Base-by-base conservation (phyloP, 2,329 filamentous ascomycete genomes). In the Fusarium avenaceum region DNA sequence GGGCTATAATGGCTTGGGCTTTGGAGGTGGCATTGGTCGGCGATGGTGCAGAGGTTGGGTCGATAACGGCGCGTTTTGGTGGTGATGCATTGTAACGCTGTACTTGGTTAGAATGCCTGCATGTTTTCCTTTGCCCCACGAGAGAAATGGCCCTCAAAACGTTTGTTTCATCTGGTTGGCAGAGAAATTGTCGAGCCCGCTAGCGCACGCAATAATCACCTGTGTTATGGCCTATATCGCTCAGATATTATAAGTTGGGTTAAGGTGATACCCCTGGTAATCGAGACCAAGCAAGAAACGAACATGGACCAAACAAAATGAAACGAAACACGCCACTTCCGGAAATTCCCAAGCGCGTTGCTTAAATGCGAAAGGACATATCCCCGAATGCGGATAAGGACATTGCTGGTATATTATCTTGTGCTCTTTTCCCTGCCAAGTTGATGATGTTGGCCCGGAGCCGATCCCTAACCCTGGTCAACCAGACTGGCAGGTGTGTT, bases 191-290 rank as follows among this genome's bases (percentile, higher is more conserved):
- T 61, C 45, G 48, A 62, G 61, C 33, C 33, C 35, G 47, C 40
- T 74, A 74, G 71, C 68, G 68, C 51, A 57, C 44, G 53, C 57
- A 64, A 71, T 74, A 74, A 44, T 65, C 65, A 61, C 66, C 68
- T 70, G 68, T 74, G 55, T 73, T 74, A 74, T 70, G 66, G 62
- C 56, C 72, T 74, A 74, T 74, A 74, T 73, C 56, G 63, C 56
- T 20, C 44, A 61, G 62, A 38, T 63, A 40, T 63, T 74, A 73
- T 74, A 63, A 64, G 59, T 67, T 59, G 49, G 49, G 49, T 63
- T 55, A 50, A 46, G 35, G 42, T 52, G 51, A 46, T 57, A 56
- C 53, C 55, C 60, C 47, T 66, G 49, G 60, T 15, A 44, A 51
- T 48, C 49, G 59, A 69, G 60, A 67, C 49, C 48, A 44, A 54